phyloP scores from a whole-genome alignment of 768 basidiomycete genomes.

The Boletus rufocinnamomeus region DNA sequence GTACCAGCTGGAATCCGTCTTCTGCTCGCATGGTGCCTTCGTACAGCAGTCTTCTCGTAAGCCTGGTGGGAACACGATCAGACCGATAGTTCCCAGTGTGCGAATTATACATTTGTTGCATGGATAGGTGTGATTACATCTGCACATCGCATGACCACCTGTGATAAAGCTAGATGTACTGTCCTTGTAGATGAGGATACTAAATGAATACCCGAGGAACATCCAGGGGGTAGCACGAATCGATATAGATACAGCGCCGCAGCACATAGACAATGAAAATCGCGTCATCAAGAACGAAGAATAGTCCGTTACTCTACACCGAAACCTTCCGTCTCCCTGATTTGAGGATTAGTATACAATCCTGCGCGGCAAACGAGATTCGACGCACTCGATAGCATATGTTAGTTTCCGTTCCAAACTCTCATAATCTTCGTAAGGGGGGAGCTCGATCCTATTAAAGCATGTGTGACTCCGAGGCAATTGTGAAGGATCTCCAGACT shows the following conservation, averaged over 20 bases:
- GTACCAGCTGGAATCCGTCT: slow-evolving; percentile 65
- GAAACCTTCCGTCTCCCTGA: slow-evolving; percentile 78
- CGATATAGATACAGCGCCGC: slow-evolving; percentile 19
- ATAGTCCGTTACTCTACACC: slow-evolving; percentile 51
- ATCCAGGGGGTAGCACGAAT: slow-evolving; percentile 5
- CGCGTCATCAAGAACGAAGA: slow-evolving; percentile 7
- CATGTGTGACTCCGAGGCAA: slow-evolving; percentile 92
- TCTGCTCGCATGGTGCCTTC: slow-evolving; percentile 55
- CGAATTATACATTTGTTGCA: slow-evolving; percentile 9
- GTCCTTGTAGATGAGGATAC: slow-evolving; percentile 3
- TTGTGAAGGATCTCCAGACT: slow-evolving; percentile 86
- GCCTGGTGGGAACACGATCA: neutral
- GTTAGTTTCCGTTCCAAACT: slow-evolving; percentile 83
- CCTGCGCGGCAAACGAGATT: neutral
- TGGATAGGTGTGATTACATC: slow-evolving; percentile 3
- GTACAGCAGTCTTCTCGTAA: neutral
- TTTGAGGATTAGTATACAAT: slow-evolving; percentile 12
- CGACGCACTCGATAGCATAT: slow-evolving; percentile 77
- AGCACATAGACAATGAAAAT: slow-evolving; percentile 3
- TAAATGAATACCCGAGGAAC: neutral
- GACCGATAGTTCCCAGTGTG: neutral
- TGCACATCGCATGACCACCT: neutral
- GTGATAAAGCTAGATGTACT: neutral
- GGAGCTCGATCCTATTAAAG: slow-evolving; percentile 88
- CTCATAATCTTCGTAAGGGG: slow-evolving; percentile 87